Evolutionary conservation across 495 filamentous ascomycete genomes (phyloP).

Genomic region (Aspergillus taichungensis): DNA sequence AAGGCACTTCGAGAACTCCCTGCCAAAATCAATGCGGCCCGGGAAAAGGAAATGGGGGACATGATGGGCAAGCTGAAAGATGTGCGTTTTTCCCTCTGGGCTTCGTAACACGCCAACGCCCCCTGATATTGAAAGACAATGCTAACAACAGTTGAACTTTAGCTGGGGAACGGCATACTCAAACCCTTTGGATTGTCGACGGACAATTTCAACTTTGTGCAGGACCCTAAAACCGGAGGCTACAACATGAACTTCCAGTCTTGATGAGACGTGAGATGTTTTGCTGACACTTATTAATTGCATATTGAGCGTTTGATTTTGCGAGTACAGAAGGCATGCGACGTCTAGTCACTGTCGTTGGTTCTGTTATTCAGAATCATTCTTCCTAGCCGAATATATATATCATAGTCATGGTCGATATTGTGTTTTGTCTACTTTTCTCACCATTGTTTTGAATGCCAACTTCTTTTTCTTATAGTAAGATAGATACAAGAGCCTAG

Average conservation of each 20-base stretch:
- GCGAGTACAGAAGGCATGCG: too few species aligned
- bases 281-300: too few species aligned
- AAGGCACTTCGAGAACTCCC: constrained; percentile 56
- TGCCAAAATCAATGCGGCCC: constrained; percentile 58
- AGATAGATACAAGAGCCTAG: too few species aligned
- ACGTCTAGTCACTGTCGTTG: too few species aligned
- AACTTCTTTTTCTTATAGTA: too few species aligned
- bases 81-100: constrained; percentile 34
- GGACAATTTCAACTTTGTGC: constrained; percentile 86
- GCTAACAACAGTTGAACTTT: constrained; percentile 3
- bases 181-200: constrained; percentile 91
- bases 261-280: constrained; percentile 4
- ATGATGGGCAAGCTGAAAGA: constrained; percentile 96
- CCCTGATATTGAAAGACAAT: background rate
- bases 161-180: constrained; percentile 83
- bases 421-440: too few species aligned
- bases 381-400: too few species aligned
- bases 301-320: too few species aligned
- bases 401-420: too few species aligned
- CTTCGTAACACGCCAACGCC: background rate
- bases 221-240: constrained; percentile 80
- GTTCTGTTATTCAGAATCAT: too few species aligned
- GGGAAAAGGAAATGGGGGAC: constrained; percentile 80
- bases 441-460: too few species aligned
- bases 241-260: constrained; percentile 82